A percentile compares a stretch with the other conserved stretches of the same genome.
phyloP scores from a whole-genome alignment of 2,329 filamentous ascomycete species.

The Colletotrichum horii region DNA sequence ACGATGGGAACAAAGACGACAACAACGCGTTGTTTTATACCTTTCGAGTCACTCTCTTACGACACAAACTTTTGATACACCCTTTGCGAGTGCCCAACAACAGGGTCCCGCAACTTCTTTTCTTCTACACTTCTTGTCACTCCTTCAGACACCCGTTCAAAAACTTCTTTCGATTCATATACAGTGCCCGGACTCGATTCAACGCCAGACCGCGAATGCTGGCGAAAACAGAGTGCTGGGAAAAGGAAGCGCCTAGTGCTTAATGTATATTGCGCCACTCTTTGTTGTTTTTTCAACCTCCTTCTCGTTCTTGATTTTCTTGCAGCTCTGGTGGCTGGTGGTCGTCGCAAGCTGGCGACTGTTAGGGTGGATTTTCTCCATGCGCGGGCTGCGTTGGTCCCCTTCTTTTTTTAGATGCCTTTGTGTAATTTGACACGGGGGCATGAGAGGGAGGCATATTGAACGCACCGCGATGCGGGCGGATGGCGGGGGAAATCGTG shows the following conservation, averaged over 20 bases:
- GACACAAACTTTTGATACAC: slow-evolving; percentile 25
- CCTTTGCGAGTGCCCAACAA: slow-evolving; percentile 4
- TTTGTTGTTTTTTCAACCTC: not conserved
- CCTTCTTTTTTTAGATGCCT: slow-evolving; percentile 7
- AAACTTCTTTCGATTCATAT: slow-evolving; percentile 24
- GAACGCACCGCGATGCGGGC: not conserved
- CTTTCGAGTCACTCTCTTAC: slow-evolving; percentile 25
- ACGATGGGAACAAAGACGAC: slow-evolving; percentile 10
- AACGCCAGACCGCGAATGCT: slow-evolving; percentile 1
- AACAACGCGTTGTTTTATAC: slow-evolving; percentile 11
- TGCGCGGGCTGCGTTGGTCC: not conserved
- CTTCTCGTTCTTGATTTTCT: slow-evolving; percentile 8
- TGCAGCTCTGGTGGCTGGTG: slow-evolving; percentile 18
- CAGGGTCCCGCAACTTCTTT: slow-evolving; percentile 12
- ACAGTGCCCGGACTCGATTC: slow-evolving; percentile 19
- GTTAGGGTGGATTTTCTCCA: not conserved
- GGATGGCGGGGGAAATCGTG: not conserved
- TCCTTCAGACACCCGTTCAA: slow-evolving; percentile 27
- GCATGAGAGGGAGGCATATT: not conserved
- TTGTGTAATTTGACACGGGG: not conserved
- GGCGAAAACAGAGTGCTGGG: not conserved
- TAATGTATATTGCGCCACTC: slow-evolving; percentile 22
- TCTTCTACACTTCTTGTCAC: slow-evolving; percentile 36
- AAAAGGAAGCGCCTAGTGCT: slow-evolving; percentile 20
- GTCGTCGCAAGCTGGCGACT: not conserved